A percentile compares a stretch with the other conserved stretches of the same genome.
Evolutionary conservation across 345 rosid species (phyloP).

Genomic region (Lumnitzera racemosa): DNA sequence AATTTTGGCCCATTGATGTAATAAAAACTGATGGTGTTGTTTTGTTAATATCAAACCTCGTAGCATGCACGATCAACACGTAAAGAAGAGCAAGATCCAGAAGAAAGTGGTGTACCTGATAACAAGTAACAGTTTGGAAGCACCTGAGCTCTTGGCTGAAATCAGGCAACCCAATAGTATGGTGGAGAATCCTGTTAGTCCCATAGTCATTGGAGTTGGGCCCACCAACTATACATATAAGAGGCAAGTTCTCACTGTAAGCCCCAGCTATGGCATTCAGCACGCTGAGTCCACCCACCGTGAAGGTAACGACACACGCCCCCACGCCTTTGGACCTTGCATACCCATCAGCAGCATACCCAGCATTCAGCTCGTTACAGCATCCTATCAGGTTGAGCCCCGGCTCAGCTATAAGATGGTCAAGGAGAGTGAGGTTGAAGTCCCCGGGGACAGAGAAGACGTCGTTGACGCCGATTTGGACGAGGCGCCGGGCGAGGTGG

Average conservation of each 20-base stretch:
- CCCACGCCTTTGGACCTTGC: constrained; percentile 61
- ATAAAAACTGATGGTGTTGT: background rate
- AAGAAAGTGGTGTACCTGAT: constrained; percentile 24
- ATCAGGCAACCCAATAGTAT: constrained; percentile 60
- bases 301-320: constrained; percentile 61
- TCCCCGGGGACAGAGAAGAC: constrained; percentile 27
- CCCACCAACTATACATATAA: constrained; percentile 56
- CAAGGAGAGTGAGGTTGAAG: constrained; percentile 26
- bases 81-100: background rate
- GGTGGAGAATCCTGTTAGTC: constrained; percentile 53
- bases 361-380: constrained; percentile 31
- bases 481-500: constrained; percentile 26
- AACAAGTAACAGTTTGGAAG: constrained; percentile 58
- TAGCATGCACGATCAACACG: background rate
- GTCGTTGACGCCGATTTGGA: constrained; percentile 19
- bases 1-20: no score
- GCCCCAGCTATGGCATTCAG: constrained; percentile 63
- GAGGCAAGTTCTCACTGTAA: constrained; percentile 53
- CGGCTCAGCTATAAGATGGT: constrained; percentile 24
- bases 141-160: constrained; percentile 53
- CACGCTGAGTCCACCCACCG: constrained; percentile 58
- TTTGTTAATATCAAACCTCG: background rate
- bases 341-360: constrained; percentile 63
- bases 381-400: constrained; percentile 23
- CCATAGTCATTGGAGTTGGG: constrained; percentile 66